Base-by-base conservation (phyloP, 441 rosid genomes). In the Codiaeum variegatum region DNA sequence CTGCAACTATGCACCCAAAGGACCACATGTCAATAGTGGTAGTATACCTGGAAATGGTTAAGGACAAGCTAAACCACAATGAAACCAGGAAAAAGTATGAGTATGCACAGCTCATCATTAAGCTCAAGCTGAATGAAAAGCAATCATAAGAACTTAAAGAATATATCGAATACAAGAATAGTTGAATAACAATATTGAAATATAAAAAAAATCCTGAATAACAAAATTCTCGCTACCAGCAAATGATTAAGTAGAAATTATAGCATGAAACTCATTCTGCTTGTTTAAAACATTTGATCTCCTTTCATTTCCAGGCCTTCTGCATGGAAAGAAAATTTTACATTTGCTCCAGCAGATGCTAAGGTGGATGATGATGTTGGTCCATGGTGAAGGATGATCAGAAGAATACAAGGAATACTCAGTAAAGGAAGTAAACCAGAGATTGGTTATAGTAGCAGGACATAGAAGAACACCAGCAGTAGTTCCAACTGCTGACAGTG, bases 11-110 rank as follows among this genome's bases (percentile, higher is more conserved):
- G 90, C 99, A 96, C 49, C 99, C 99, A 76, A 94, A 90, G 80
- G 99, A 96, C 99, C 98, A 96, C 99, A 96, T 96, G 83, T 96
- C 99, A 73, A 94, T 94, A 78, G 96, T 88, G 10, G 98, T 94
- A 58, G 98, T 87, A 84, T 96, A 96, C 91, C 99, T 96, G 71
- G 62, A 75, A 70, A 72, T 71, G 69, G 87, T 90, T 83, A 96
- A 88, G 89, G 80, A 69, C 77, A 78, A 73, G 68, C 74, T 51
- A 56, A 76, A 68, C 69, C 28, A 54, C 51, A 13, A 75, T n/a
- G 56, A 29, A 61, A 49, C 52, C 40, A 47, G 11, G 32, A 67
- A n/a, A 29, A 18, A 16, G 29, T 38, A 58, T 2, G n/a, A 21
- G 23, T 18, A 21, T 59, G 59, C 5, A 19, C n/a, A 76, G 61